Evolutionary conservation across 2,329 filamentous ascomycete species (phyloP), one percentile per base, ranked within the genome.

Genomic region (Lecanosticta acicola): DNA sequence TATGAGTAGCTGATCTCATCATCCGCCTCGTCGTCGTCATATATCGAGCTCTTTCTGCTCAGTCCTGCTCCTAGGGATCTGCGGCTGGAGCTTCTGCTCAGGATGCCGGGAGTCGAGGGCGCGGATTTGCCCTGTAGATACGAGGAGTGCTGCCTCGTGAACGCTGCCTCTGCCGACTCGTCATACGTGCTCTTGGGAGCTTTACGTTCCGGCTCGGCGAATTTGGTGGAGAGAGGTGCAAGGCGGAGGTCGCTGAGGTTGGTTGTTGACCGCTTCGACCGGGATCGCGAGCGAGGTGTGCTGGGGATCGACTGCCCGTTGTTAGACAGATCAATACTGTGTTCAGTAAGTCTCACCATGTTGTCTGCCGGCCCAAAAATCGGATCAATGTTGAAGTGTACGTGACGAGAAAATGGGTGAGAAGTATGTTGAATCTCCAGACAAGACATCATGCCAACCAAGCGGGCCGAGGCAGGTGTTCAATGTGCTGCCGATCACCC

Each of bases 171-270:
- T 9, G 50, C 37, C 9, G 48, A 43, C 24, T 57, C 55, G 32
- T 57, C 66, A 32, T 56, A 58, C 45, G 59, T 58, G 32, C 47
- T 53, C 13, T 55, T 53, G 34, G 51, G 39, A 36, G 48, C 48
- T 56, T 67, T 57, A 53, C 64, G 64, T 46, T 63, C 58, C 43
- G 58, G 57, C 20, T 59, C 55, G 32, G 56, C 63, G 49, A 71
- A 66, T 52, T 71, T 68, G 44, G 73, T 76, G 18, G 63, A 64
- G 45, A 83, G 69, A 32, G 79, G 79, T 56, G 78, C 76, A n/a
- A 82, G 71, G 35, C 79, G 80, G 50, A 81, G 71, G 57, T 79
- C 73, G 55, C 76, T 68, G 42, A 83, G 71, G 50, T 79, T 79
- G 39, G 77, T 77, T 56, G 78, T 76, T 40, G 78, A 81, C 46